phyloP scores from a whole-genome alignment of 371 early-diverging fungal species.

The Mucor racemosus region DNA sequence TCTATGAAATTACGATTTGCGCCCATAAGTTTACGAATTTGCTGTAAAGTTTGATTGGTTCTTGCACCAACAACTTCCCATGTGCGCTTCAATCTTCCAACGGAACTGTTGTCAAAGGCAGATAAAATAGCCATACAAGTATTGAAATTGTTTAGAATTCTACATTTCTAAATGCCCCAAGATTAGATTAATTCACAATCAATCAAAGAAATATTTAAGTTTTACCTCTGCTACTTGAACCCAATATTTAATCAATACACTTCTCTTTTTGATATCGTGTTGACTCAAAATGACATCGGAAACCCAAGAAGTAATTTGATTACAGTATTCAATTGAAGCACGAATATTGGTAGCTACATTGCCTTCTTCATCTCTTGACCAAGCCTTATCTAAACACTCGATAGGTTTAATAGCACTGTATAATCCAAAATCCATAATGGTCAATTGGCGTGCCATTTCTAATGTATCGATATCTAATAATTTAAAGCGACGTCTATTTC shows the following conservation, averaged over 20 bases:
- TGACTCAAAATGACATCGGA: slow-evolving; percentile 81
- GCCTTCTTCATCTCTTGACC: slow-evolving; percentile 60
- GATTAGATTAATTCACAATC: not conserved
- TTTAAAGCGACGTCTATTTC: slow-evolving; percentile 64
- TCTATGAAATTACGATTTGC: slow-evolving; percentile 81
- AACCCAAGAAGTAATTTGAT: slow-evolving; percentile 85
- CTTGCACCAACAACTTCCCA: slow-evolving; percentile 65
- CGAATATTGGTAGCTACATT: slow-evolving; percentile 68
- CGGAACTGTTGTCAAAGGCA: slow-evolving; percentile 85
- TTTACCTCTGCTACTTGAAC: slow-evolving; percentile 77
- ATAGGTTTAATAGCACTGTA: slow-evolving; percentile 81
- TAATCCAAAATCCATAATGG: slow-evolving; percentile 81
- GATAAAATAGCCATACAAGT: slow-evolving; percentile 90
- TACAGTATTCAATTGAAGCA: slow-evolving; percentile 72
- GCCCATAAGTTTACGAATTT: slow-evolving; percentile 74
- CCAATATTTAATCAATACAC: slow-evolving; percentile 77
- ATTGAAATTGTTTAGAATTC: slow-evolving; percentile 88
- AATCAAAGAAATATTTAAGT: not conserved
- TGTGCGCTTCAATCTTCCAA: slow-evolving; percentile 88
- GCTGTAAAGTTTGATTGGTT: slow-evolving; percentile 36
- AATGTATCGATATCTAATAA: slow-evolving; percentile 87
- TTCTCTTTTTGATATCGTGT: slow-evolving; percentile 79
- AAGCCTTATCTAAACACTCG: slow-evolving; percentile 90
- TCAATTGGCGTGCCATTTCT: slow-evolving; percentile 94
- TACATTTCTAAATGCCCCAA: slow-evolving; percentile 52